Evolutionary conservation across 176 grass and related monocot species (phyloP).

Genomic region (Zoysia japonica): DNA sequence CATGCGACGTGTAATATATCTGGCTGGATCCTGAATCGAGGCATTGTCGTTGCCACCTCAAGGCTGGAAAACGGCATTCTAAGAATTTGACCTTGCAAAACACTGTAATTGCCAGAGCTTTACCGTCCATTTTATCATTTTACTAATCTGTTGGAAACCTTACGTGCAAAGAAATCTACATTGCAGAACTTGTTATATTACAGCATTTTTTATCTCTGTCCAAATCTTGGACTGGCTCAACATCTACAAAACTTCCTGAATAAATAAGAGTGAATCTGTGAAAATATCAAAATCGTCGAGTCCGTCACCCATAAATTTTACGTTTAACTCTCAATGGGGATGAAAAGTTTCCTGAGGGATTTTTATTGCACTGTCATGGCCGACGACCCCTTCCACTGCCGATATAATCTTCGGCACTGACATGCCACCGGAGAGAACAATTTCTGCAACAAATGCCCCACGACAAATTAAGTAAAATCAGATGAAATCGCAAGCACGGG

Average conservation of each 20-base stretch:
- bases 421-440: slow-evolving; percentile 84
- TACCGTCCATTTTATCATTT: neutral
- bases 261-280: neutral
- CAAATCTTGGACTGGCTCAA: neutral
- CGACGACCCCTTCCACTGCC: slow-evolving; percentile 35
- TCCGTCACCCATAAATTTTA: neutral
- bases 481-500: neutral
- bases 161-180: neutral
- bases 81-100: neutral
- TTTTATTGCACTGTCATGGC: slow-evolving; percentile 38
- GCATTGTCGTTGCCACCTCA: neutral
- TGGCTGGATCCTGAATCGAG: neutral
- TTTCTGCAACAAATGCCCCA: slow-evolving; percentile 33
- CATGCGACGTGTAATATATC: neutral
- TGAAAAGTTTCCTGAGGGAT: neutral
- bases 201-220: neutral
- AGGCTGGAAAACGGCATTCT: neutral
- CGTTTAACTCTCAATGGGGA: neutral
- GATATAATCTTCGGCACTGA: slow-evolving; percentile 57
- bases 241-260: neutral
- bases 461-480: neutral
- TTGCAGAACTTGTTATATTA: neutral
- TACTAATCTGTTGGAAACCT: neutral
- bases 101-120: neutral
- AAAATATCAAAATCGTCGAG: neutral